Evolutionary conservation across 1,139 yeast genomes (phyloP).

Genomic region (Entelexis paramagnoliae): DNA sequence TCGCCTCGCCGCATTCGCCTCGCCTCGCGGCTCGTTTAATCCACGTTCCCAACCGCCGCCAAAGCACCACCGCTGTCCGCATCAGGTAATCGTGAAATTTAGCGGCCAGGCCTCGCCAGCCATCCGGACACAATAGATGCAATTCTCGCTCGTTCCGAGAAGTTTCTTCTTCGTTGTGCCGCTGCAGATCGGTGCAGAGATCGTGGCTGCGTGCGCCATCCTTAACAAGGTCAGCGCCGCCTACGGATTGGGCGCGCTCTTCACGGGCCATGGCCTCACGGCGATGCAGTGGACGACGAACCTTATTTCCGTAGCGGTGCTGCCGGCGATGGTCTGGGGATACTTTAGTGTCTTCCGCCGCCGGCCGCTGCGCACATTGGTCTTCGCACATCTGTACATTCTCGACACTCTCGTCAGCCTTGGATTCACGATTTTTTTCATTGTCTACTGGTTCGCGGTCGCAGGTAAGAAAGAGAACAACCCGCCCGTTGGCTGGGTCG

Average conservation of each 20-base stretch:
- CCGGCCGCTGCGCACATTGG: slow-evolving; percentile 43
- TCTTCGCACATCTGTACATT: slow-evolving; percentile 53
- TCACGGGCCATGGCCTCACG: slow-evolving; percentile 78
- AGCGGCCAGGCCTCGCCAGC: neutral
- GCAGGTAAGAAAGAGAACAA: slow-evolving; percentile 32
- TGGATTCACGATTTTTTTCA: slow-evolving; percentile 63
- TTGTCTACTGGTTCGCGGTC: slow-evolving; percentile 61
- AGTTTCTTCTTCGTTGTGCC: slow-evolving; percentile 55
- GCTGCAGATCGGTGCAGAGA: slow-evolving; percentile 76
- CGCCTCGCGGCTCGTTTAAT: neutral
- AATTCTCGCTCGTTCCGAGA: slow-evolving; percentile 26
- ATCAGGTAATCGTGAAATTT: slow-evolving; percentile 8
- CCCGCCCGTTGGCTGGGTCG: slow-evolving; percentile 10
- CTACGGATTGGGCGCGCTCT: slow-evolving; percentile 73
- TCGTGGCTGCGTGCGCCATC: slow-evolving; percentile 65
- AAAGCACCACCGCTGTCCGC: neutral
- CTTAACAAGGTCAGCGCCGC: slow-evolving; percentile 84
- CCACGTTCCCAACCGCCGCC: neutral
- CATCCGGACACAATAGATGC: slow-evolving; percentile 3
- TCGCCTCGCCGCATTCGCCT: neutral
- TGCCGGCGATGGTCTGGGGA: slow-evolving; percentile 61
- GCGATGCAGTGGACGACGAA: slow-evolving; percentile 79
- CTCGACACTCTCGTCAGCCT: slow-evolving; percentile 59
- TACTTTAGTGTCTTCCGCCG: slow-evolving; percentile 43
- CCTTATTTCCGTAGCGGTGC: slow-evolving; percentile 48